A percentile compares a stretch with the other conserved stretches of the same genome.
phyloP scores from a whole-genome alignment of 202 grass and related monocot genomes.

The Panicum virgatum region DNA sequence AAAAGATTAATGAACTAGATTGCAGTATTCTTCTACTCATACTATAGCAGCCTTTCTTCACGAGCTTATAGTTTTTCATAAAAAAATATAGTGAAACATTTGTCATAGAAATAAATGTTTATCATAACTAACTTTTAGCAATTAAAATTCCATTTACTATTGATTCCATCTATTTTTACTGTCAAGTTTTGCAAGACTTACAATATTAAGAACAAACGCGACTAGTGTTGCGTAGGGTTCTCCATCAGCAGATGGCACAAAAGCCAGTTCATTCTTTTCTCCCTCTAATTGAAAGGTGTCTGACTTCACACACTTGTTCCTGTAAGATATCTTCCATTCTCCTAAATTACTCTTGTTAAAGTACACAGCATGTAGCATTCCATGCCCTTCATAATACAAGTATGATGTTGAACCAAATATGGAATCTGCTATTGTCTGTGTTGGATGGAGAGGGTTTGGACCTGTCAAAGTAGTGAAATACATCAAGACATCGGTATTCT shows the following conservation, averaged over 20 bases:
- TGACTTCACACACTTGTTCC: conserved; percentile 37
- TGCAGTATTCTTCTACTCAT: not conserved
- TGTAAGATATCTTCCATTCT: conserved; percentile 35
- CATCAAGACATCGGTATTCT: not conserved
- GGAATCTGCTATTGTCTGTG: conserved; percentile 20
- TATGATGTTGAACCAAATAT: conserved; percentile 37
- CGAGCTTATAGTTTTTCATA: not conserved
- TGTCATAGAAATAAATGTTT: not conserved
- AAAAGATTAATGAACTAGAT: not conserved
- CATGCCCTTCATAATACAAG: conserved; percentile 40
- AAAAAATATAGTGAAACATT: not conserved
- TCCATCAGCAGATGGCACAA: conserved; percentile 35
- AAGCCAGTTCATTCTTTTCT: conserved; percentile 8
- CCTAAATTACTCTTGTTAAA: conserved; percentile 23
- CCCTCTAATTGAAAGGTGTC: conserved; percentile 40
- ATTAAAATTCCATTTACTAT: not conserved
- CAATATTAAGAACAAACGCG: conserved; percentile 34
- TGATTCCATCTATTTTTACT: not conserved
- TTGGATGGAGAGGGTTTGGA: conserved; percentile 36
- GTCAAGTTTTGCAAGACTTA: conserved; percentile 19
- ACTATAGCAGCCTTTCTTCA: not conserved
- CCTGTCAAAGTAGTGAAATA: conserved; percentile 3
- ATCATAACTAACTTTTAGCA: not conserved
- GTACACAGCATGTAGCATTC: conserved; percentile 45
- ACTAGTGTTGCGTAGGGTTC: conserved; percentile 30